These are phyloP conservation scores for Arabidopsis arenosa DNA, from an alignment of 345 rosid species.

Conservation along the genomic window DNA sequence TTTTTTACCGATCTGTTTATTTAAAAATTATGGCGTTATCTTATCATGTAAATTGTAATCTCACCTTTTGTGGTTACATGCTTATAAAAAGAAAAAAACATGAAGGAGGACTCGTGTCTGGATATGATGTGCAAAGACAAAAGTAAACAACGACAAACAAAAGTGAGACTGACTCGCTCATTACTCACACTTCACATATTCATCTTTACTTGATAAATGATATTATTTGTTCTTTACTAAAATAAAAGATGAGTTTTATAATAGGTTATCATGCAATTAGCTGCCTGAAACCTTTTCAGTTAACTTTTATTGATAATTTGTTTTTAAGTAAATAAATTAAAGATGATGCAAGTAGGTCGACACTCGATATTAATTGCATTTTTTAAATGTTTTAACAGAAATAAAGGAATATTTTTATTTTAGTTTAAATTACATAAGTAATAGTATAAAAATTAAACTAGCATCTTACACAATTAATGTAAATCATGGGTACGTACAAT, in stretches of 20 bases:
- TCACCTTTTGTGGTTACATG: slow-evolving; percentile 17
- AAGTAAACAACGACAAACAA: slow-evolving; percentile 31
- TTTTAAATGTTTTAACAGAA: too few relatives aligned
- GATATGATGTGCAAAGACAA: slow-evolving; percentile 26
- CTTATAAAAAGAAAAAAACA: slow-evolving; percentile 6
- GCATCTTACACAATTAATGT: not conserved
- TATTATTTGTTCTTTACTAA: not conserved
- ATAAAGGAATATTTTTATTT: too few relatives aligned
- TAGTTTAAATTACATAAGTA: not conserved
- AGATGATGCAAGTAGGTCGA: not conserved
- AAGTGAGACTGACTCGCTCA: slow-evolving; percentile 25
- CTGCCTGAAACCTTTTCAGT: not conserved
- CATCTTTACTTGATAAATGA: not conserved
- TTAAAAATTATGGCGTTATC: slow-evolving; percentile 24
- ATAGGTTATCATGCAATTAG: not conserved
- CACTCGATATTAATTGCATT: too few relatives aligned
- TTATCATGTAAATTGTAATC: not conserved
- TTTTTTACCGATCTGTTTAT: slow-evolving; percentile 27
- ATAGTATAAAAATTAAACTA: not conserved
- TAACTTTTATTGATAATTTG: not conserved
- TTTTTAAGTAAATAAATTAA: not conserved
- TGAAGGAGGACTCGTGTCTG: slow-evolving; percentile 36
- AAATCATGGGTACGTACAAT: not conserved
- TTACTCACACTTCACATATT: slow-evolving; percentile 8
- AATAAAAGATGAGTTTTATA: not conserved